phyloP scores from a whole-genome alignment of 257 asterid species.

The Dorcoceras hygrometricum region DNA sequence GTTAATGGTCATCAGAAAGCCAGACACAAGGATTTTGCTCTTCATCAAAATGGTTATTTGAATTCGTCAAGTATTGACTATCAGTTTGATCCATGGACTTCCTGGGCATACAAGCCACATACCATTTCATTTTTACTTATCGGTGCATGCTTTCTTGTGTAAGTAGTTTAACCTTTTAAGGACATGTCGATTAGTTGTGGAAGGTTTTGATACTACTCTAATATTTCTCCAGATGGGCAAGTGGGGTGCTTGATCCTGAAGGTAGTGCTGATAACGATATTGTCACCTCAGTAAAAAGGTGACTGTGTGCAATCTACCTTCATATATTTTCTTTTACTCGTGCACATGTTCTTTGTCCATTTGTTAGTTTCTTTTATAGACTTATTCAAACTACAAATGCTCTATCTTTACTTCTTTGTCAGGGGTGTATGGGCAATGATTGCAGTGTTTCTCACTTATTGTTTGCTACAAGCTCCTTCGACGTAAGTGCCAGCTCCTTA shows the following conservation, averaged over 20 bases:
- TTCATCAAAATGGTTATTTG: slow-evolving; percentile 68
- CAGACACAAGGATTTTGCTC: slow-evolving; percentile 40
- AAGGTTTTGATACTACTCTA: slow-evolving; percentile 13
- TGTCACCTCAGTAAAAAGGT: slow-evolving; percentile 78
- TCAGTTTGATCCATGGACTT: slow-evolving; percentile 96
- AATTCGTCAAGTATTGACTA: slow-evolving; percentile 44
- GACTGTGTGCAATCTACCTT: slow-evolving; percentile 10
- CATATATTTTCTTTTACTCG: background rate
- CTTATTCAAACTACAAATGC: slow-evolving; percentile 18
- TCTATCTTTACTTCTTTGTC: slow-evolving; percentile 29
- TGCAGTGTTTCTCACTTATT: slow-evolving; percentile 89
- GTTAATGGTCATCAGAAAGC: slow-evolving; percentile 51
- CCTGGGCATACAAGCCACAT: slow-evolving; percentile 96
- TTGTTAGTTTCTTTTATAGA: slow-evolving; percentile 4
- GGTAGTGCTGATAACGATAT: slow-evolving; percentile 52
- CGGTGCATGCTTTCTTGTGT: slow-evolving; percentile 97
- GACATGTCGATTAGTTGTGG: background rate
- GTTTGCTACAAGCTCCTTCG: slow-evolving; percentile 96
- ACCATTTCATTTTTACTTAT: slow-evolving; percentile 72
- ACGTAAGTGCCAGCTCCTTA: slow-evolving; percentile 56
- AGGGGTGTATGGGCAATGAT: slow-evolving; percentile 98
- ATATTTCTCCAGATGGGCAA: slow-evolving; percentile 73
- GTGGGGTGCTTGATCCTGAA: slow-evolving; percentile 92
- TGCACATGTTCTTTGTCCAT: background rate
- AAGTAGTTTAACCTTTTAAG: slow-evolving; percentile 34